These are phyloP conservation scores for Suhomyces faveliae DNA, from an alignment of 805 yeast genomes.

Conservation along the genomic window DNA sequence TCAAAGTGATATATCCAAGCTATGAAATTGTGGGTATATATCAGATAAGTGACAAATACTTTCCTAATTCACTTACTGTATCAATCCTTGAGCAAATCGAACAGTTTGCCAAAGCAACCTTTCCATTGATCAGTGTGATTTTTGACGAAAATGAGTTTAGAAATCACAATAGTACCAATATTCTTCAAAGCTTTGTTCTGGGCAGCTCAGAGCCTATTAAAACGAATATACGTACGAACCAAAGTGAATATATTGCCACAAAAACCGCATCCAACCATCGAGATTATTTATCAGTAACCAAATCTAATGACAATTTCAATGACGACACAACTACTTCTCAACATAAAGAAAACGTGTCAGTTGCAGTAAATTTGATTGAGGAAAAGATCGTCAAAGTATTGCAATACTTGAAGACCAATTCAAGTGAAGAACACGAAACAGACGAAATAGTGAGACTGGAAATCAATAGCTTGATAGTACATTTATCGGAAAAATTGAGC, in stretches of 20 bases:
- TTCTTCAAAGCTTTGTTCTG: not conserved
- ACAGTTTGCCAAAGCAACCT: not conserved
- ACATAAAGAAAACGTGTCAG: constrained; percentile 11
- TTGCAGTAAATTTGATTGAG: constrained; percentile 22
- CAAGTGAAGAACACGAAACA: constrained; percentile 1
- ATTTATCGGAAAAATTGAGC: constrained; percentile 24
- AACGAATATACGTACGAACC: constrained; percentile 23
- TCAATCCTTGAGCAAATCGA: constrained; percentile 2
- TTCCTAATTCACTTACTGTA: constrained; percentile 4
- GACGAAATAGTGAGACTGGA: constrained; percentile 14
- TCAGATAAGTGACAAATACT: constrained; percentile 11
- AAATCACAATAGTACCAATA: not conserved
- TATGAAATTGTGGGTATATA: constrained; percentile 31
- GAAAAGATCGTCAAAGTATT: constrained; percentile 23
- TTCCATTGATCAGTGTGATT: constrained; percentile 11
- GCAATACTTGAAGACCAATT: constrained; percentile 11
- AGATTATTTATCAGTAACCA: constrained; percentile 19
- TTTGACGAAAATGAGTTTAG: constrained; percentile 3
- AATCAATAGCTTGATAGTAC: constrained; percentile 24
- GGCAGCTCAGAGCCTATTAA: constrained; percentile 6
- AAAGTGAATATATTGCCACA: constrained; percentile 33
- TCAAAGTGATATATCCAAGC: constrained; percentile 28
- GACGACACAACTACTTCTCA: constrained; percentile 2
- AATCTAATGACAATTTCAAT: constrained; percentile 2
- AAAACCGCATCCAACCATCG: constrained; percentile 29